A percentile compares a stretch with the other conserved stretches of the same genome.
phyloP scores from a whole-genome alignment of 2,329 filamentous ascomycete species.

The Colletotrichum nymphaeae region DNA sequence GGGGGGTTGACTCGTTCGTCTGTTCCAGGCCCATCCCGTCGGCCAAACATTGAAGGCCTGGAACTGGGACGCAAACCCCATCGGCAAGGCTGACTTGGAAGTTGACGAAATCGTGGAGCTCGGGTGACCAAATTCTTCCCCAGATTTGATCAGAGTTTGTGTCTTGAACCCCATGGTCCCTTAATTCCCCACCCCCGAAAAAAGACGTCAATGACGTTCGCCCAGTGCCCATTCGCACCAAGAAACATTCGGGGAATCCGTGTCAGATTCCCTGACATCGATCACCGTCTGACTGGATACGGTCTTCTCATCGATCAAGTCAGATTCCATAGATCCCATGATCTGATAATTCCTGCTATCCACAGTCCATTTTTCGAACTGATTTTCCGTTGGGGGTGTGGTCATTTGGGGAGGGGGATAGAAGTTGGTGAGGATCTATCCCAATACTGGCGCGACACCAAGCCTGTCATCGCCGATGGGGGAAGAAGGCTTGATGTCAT shows the following conservation, averaged over 20 bases:
- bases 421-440: neutral
- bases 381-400: neutral
- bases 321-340: neutral
- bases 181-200: slow-evolving; percentile 17
- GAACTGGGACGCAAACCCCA: neutral
- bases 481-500: slow-evolving; percentile 31
- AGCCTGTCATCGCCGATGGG: slow-evolving; percentile 23
- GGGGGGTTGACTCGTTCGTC: slow-evolving; percentile 11
- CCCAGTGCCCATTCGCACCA: neutral
- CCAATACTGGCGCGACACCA: neutral
- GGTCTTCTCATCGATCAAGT: neutral
- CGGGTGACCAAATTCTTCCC: neutral
- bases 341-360: neutral
- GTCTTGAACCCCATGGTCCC: slow-evolving; percentile 21
- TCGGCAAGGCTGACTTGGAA: slow-evolving; percentile 1
- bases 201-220: slow-evolving; percentile 24
- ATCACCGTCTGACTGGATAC: neutral
- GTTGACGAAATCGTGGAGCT: slow-evolving; percentile 30
- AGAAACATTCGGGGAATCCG: neutral
- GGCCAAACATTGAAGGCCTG: neutral
- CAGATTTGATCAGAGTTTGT: slow-evolving; percentile 21
- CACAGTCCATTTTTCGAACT: neutral
- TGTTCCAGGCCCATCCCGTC: neutral
- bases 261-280: neutral
- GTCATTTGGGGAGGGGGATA: neutral